Percentiles rank a stretch among this genome's conserved stretches.
phyloP scores from a whole-genome alignment of 1,284 basidiomycete species.

The Microstroma glucosiphilum region DNA sequence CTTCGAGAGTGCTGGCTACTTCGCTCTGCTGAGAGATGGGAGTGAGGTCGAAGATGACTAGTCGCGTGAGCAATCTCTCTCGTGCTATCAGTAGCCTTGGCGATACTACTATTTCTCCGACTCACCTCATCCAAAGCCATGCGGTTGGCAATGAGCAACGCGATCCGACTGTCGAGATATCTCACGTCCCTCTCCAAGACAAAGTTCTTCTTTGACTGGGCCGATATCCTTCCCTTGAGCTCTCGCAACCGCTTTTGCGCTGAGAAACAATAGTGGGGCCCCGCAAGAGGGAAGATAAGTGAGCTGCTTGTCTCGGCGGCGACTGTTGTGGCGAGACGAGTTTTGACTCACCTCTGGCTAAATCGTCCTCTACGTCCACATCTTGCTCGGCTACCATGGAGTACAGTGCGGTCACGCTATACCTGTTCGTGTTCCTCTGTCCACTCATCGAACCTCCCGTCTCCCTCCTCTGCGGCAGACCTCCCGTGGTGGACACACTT shows the following conservation, averaged over 20 bases:
- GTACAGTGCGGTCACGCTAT: slow-evolving; percentile 90
- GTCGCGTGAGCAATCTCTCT: background rate
- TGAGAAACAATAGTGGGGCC: slow-evolving; percentile 43
- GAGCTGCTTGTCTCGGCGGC: background rate
- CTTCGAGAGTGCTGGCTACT: slow-evolving; percentile 63
- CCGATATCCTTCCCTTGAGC: slow-evolving; percentile 92
- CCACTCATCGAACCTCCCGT: background rate
- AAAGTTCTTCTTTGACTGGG: slow-evolving; percentile 99
- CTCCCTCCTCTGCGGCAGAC: too few relatives aligned
- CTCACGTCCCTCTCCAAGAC: slow-evolving; percentile 95
- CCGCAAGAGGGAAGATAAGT: background rate
- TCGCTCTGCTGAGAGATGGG: slow-evolving; percentile 20
- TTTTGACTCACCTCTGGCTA: slow-evolving; percentile 70
- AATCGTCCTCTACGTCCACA: slow-evolving; percentile 94
- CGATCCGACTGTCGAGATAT: slow-evolving; percentile 95
- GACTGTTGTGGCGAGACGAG: too few relatives aligned
- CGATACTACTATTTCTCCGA: slow-evolving; percentile 17
- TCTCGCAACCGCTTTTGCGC: slow-evolving; percentile 93
- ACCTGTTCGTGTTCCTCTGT: slow-evolving; percentile 80
- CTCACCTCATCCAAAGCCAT: slow-evolving; percentile 91
- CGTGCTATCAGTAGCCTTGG: too few relatives aligned
- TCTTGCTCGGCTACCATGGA: slow-evolving; percentile 98
- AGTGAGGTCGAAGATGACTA: background rate
- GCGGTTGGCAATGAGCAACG: slow-evolving; percentile 91
- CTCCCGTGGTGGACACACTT: too few relatives aligned